Conservation (phyloP, 2,329 filamentous ascomycete species). For the Coniochaeta pulveracea region DNA sequence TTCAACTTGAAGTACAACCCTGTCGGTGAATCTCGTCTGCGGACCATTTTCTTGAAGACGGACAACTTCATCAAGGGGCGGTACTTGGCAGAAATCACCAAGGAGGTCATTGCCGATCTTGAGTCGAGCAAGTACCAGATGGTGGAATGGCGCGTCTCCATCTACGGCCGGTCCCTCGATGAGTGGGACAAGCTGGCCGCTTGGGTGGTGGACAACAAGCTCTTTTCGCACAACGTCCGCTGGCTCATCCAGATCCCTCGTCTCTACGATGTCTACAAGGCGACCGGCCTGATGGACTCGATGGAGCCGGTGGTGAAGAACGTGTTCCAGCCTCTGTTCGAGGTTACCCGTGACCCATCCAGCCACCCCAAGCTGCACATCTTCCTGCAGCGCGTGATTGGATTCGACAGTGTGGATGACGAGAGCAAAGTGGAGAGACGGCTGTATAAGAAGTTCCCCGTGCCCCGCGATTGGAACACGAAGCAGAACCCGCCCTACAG, state of each 20-base stretch:
- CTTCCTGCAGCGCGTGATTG: conserved; percentile 89
- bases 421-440: conserved; percentile 94
- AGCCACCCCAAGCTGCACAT: conserved; percentile 89
- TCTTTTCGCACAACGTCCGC: conserved; percentile 94
- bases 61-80: conserved; percentile 96
- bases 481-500: conserved; percentile 96
- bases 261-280: conserved; percentile 92
- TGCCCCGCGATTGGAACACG: conserved; percentile 78
- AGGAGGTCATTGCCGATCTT: conserved; percentile 92
- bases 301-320: conserved; percentile 89
- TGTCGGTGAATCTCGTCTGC: conserved; percentile 83
- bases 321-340: conserved; percentile 86
- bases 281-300: conserved; percentile 71
- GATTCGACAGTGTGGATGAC: conserved; percentile 95
- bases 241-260: conserved; percentile 96
- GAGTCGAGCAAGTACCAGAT: conserved; percentile 99
- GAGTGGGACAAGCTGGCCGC: conserved; percentile 97
- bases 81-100: conserved; percentile 94
- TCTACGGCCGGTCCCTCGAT: conserved; percentile 83
- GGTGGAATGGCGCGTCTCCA: conserved; percentile 97
- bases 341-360: conserved; percentile 78
- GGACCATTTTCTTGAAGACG: conserved; percentile 98
- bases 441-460: conserved; percentile 90
- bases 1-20: conserved; percentile 99
- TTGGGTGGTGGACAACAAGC: conserved; percentile 96